These are phyloP conservation scores for Pseudogymnoascus sp. DNA, from an alignment of 2,329 filamentous ascomycete genomes.

Conservation along the genomic window DNA sequence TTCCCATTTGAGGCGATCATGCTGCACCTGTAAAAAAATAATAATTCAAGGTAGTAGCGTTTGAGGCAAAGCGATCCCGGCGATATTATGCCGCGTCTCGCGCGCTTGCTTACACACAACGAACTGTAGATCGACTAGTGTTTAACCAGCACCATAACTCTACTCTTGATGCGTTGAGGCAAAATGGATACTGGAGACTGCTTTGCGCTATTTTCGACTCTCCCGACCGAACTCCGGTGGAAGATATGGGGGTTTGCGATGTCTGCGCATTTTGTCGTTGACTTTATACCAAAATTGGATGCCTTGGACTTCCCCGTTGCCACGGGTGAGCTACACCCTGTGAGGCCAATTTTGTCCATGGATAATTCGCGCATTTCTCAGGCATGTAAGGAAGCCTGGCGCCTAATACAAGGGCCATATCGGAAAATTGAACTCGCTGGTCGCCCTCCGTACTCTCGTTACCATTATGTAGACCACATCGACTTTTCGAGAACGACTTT, in stretches of 20 bases:
- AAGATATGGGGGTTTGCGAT: slow-evolving; percentile 20
- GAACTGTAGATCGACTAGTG: not conserved
- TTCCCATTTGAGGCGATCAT: no score
- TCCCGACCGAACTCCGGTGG: slow-evolving; percentile 22
- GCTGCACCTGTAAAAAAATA: no score
- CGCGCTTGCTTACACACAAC: not conserved
- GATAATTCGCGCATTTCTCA: not conserved
- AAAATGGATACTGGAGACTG: not conserved
- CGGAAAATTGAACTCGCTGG: not conserved
- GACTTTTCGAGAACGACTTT: not conserved
- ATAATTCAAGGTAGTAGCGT: no score
- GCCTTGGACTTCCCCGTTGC: no score
- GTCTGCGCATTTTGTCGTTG: slow-evolving; percentile 16
- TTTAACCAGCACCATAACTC: not conserved
- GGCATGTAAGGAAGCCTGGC: not conserved
- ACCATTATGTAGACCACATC: not conserved
- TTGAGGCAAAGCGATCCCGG: no score
- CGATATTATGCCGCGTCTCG: no score
- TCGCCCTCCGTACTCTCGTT: not conserved
- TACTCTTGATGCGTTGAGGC: not conserved
- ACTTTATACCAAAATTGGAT: not conserved
- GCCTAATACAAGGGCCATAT: not conserved
- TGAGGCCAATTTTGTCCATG: not conserved
- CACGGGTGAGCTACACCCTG: no score
- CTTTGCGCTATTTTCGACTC: slow-evolving; percentile 17